These are phyloP conservation scores for Oidiodendron maius DNA, from an alignment of 495 filamentous ascomycete species.

Conservation along the genomic window DNA sequence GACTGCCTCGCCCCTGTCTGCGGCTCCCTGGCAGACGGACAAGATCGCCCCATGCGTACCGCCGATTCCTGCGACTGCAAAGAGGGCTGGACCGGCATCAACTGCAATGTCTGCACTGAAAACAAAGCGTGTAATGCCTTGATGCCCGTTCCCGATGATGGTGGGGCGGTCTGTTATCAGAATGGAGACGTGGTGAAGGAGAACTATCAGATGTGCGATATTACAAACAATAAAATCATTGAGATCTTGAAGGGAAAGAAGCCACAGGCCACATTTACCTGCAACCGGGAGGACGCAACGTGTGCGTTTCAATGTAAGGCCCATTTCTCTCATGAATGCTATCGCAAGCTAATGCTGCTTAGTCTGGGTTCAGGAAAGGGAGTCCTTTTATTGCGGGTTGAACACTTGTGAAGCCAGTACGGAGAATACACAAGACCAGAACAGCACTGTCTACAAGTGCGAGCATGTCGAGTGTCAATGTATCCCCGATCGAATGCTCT, in stretches of 20 bases:
- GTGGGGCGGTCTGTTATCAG: constrained; percentile 84
- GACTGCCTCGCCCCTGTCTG: constrained; percentile 87
- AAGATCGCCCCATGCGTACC: constrained; percentile 63
- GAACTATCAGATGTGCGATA: constrained; percentile 97
- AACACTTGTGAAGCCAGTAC: constrained; percentile 70
- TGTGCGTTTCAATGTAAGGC: constrained; percentile 90
- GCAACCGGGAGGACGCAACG: constrained; percentile 60
- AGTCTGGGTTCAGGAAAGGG: constrained; percentile 91
- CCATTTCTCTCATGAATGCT: not conserved
- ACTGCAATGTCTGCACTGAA: constrained; percentile 91
- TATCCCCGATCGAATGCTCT: constrained; percentile 86
- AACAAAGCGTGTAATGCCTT: constrained; percentile 78
- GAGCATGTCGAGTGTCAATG: constrained; percentile 80
- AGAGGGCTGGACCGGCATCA: constrained; percentile 96
- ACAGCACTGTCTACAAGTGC: constrained; percentile 79
- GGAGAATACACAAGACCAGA: constrained; percentile 61
- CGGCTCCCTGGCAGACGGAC: constrained; percentile 76
- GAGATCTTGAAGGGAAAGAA: constrained; percentile 75
- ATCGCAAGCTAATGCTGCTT: constrained; percentile 30
- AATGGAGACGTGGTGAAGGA: constrained; percentile 85
- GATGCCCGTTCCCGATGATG: constrained; percentile 57
- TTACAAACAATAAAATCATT: constrained; percentile 88
- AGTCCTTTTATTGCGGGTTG: constrained; percentile 94
- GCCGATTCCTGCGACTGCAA: constrained; percentile 74
- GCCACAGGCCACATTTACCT: constrained; percentile 91